These are phyloP conservation scores for Tricholoma terreum DNA, from an alignment of 768 basidiomycete genomes.

Conservation along the genomic window DNA sequence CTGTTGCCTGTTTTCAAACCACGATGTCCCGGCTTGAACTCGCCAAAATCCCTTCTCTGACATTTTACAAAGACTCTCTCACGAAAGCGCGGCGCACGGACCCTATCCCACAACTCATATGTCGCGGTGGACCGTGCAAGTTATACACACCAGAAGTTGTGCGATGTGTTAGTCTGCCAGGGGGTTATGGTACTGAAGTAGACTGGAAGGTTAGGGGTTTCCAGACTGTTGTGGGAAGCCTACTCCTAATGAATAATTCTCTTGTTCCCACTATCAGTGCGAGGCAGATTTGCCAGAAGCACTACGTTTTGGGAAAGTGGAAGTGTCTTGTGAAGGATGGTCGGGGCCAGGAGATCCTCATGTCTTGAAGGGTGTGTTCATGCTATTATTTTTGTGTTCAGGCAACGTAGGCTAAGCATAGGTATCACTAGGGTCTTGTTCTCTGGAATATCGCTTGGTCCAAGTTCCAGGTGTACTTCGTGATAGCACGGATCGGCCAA, in stretches of 20 bases:
- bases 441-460: constrained; percentile 78
- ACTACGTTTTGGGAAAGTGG: constrained; percentile 79
- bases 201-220: constrained; percentile 71
- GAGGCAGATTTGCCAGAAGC: constrained; percentile 85
- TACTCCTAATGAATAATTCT: not conserved
- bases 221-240: constrained; percentile 26
- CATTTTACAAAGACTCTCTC: constrained; percentile 67
- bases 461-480: constrained; percentile 54
- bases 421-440: constrained; percentile 67
- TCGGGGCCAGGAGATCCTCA: constrained; percentile 74
- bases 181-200: constrained; percentile 73
- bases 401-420: not conserved
- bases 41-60: constrained; percentile 68
- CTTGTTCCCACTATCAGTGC: constrained; percentile 48
- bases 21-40: constrained; percentile 71
- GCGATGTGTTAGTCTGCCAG: constrained; percentile 71
- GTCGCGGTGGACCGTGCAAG: constrained; percentile 75
- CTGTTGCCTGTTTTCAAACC: constrained; percentile 3
- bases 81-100: constrained; percentile 64
- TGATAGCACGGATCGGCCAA: constrained; percentile 26
- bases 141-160: constrained; percentile 82
- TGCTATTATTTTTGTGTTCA: not conserved
- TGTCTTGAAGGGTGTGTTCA: constrained; percentile 72
- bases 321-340: constrained; percentile 92
- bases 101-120: constrained; percentile 76